Evolutionary conservation across 2,329 filamentous ascomycete species (phyloP), one percentile per base, ranked within the genome.

Genomic region (Clarireedia sp.): DNA sequence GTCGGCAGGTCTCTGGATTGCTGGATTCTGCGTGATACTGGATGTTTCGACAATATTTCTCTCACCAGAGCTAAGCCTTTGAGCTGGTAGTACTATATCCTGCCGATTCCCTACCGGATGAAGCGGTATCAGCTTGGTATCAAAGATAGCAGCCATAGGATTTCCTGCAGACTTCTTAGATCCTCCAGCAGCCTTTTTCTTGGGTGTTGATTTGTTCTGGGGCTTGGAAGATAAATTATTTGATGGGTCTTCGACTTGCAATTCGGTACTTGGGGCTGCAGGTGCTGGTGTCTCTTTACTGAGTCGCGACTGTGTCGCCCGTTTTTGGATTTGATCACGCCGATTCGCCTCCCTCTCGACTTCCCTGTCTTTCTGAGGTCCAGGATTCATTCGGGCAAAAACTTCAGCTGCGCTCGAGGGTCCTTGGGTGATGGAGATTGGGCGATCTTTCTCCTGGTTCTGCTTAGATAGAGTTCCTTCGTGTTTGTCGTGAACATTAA

Each of bases 271-370:
- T 41, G 23, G 29, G 5, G 26, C 51, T 3, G 8, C 3, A 6
- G 21, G n/a, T 14, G 38, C 24, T 12, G 41, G 40, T n/a, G 44
- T 46, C 10, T 33, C 24, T 17, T 24, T 12, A 12, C 26, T 29
- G 8, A 24, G 19, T 24, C 21, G 48, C 5, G 19, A 10, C 21
- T 33, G 29, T 12, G 37, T 37, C 9, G 10, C 5, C 24, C 5
- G 47, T 14, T 50, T 37, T 2, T 26, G 24, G 12, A 17, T 10
- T 16, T 47, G 36, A 10, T 44, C 9, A 43, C 43, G 37, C 4
- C 52, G 45, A 43, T 23, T 21, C 3, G 46, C 26, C 36, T 55
- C 52, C 19, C 52, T 46, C 38, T 55, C 47, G 6, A 17, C 37
- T 3, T 55, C 46, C 12, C 37, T 55, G n/a, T 55, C 37, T 44